Percentiles rank a stretch among this genome's conserved stretches.
Evolutionary conservation across 805 yeast species (phyloP).

Genomic region (Teunomyces gatunensis): DNA sequence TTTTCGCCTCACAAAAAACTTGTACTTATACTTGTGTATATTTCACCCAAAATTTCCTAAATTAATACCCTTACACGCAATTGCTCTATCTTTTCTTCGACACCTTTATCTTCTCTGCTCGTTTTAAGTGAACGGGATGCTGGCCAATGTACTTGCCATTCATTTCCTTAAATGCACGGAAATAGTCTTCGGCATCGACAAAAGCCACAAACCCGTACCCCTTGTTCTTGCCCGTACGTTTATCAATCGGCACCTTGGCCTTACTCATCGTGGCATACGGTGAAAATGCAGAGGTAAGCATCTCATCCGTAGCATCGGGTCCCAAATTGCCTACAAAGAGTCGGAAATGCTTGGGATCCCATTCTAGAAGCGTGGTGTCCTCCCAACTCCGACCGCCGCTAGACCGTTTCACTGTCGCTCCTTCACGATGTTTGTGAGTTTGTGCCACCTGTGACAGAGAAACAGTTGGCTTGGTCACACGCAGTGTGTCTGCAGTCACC

Average conservation of each 20-base stretch:
- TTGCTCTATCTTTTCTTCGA: slow-evolving; percentile 11
- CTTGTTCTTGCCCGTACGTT: slow-evolving; percentile 44
- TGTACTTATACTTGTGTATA: too few relatives aligned
- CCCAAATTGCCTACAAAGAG: slow-evolving; percentile 73
- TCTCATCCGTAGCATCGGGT: slow-evolving; percentile 58
- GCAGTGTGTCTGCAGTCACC: not conserved
- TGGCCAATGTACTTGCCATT: slow-evolving; percentile 74
- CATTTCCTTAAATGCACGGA: slow-evolving; percentile 70
- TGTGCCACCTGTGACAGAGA: not conserved
- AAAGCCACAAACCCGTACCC: slow-evolving; percentile 80
- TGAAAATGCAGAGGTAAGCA: slow-evolving; percentile 53
- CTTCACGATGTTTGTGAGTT: not conserved
- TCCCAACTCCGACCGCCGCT: slow-evolving; percentile 51
- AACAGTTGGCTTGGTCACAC: not conserved
- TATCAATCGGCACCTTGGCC: slow-evolving; percentile 58
- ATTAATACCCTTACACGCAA: not conserved
- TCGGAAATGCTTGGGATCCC: slow-evolving; percentile 71
- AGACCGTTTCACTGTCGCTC: slow-evolving; percentile 38
- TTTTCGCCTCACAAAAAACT: not conserved
- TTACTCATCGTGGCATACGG: slow-evolving; percentile 53
- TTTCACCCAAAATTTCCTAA: too few relatives aligned
- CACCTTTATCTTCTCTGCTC: slow-evolving; percentile 48
- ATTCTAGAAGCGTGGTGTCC: slow-evolving; percentile 48
- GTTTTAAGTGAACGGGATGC: slow-evolving; percentile 66
- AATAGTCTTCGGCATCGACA: slow-evolving; percentile 60